Base-by-base conservation (phyloP, 2,329 filamentous ascomycete genomes). In the Fusarium nurragi region DNA sequence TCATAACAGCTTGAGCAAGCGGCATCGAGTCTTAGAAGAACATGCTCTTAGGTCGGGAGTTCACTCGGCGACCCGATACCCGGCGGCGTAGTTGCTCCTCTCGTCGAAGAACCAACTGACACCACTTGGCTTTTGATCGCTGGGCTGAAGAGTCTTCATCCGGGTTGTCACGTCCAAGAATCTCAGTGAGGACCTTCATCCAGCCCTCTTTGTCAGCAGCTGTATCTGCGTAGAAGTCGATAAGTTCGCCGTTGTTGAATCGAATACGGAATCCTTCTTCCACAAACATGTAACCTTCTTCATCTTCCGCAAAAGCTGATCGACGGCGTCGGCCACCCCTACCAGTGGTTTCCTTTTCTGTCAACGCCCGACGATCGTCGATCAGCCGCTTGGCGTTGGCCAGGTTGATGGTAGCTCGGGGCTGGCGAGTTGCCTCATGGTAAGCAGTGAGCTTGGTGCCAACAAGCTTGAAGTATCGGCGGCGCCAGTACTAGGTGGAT, bases 241-340 rank as follows among this genome's bases (percentile, higher is more conserved):
- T 99, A 65, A 97, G 89, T 79, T 99, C 95, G 62, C 95, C 95
- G 73, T 99, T 99, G 76, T 92, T 96, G 79, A 99, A 99, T 56
- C 94, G 93, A 76, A 99, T 97, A 37, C 95, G 92, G 89, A 99
- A 99, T 4, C 95, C 95, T 76, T 99, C 95, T 77, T 99, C 95
- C 50, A 99, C 94, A 76, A 99, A 99, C 91, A 97, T 97, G 82
- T 99, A 99, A 38, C 95, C 95, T 76, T 99, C 95, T 79, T 99
- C 95, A 68, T 99, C 95, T 77, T 98, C 95, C 2, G 94, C 94
- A 77, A 99, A 99, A 12, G 92, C 95, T 30, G 94, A 97, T 77
- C 96, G 93, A 54, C 95, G 90, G 39, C 95, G 90, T 69, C 88
- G 89, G 54, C 93, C 92, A 65, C 86, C 86, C 74, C 89, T 91